phyloP scores from a whole-genome alignment of 306 rosid species.

The Clitoria ternatea region DNA sequence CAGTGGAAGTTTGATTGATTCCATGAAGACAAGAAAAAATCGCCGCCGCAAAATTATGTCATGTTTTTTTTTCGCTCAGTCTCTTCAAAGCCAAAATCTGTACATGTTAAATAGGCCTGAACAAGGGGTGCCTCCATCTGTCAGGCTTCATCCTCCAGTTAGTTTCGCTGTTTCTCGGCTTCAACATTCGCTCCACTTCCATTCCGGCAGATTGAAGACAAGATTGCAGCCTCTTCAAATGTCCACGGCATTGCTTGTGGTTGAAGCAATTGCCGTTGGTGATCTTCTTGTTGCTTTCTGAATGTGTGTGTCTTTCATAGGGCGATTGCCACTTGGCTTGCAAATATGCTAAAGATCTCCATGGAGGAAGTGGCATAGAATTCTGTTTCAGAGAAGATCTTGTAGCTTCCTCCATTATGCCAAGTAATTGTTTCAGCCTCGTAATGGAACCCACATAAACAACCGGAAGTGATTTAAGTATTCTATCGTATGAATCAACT shows the following conservation, averaged over 20 bases:
- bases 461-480: constrained; percentile 79
- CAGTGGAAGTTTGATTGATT: constrained; percentile 18
- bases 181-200: constrained; percentile 59
- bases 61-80: constrained; percentile 19
- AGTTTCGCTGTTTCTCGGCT: constrained; percentile 52
- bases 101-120: constrained; percentile 49
- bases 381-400: constrained; percentile 82
- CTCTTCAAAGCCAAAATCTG: constrained; percentile 37
- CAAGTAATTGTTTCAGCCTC: constrained; percentile 69
- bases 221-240: constrained; percentile 83
- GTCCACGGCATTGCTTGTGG: constrained; percentile 70
- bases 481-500: constrained; percentile 72
- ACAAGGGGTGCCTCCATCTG: constrained; percentile 53
- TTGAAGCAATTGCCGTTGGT: constrained; percentile 25
- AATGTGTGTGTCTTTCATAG: constrained; percentile 47
- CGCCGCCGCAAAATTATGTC: constrained; percentile 51
- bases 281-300: constrained; percentile 30
- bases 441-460: constrained; percentile 73
- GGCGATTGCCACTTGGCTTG: constrained; percentile 92
- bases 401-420: constrained; percentile 88
- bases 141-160: constrained; percentile 64
- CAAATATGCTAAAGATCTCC: constrained; percentile 87
- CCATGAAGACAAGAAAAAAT: not conserved
- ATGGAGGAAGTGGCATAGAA: constrained; percentile 96
- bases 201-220: constrained; percentile 67